Base-by-base conservation (phyloP, 2,329 filamentous ascomycete genomes). In the Exophiala bonariae region DNA sequence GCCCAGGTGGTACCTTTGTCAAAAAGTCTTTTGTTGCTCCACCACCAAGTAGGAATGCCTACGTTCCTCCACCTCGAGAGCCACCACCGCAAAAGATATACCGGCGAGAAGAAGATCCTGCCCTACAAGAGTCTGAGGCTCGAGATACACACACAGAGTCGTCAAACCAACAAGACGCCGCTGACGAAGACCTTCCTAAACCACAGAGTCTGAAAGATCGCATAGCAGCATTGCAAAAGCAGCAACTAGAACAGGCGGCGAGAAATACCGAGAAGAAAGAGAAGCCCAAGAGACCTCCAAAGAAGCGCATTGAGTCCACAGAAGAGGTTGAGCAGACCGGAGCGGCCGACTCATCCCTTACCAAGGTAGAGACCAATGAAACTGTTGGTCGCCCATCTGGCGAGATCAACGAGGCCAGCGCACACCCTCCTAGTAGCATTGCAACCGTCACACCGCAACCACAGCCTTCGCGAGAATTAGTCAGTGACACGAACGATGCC, bases 1-100 rank as follows among this genome's bases (percentile, higher is more conserved):
- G 77, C 47, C 65, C 71, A 9, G 73, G 78, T 22, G 77, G 80
- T 49, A 78, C 78, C 43, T 97, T 97, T 63, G 84, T 99, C 69
- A 96, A 92, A 77, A 97, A 97, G 70, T 90, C 92, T 0, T 99
- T 96, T 61, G 91, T 99, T 47, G 89, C 93, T 3, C 90, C 93
- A 41, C 93, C 93, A 14, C 93, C 93, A 1, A 96, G 90, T 67
- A 86, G 89, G 58, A 86, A 96, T 72, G 87, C 92, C 18, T 99
- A 89, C 62, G 79, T 99, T 8, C 89, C 93, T 18, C 84, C 87
- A 3, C 77, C 70, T 22, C 81, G 84, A 17, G 86, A 93, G 53
- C 71, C 79, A 13, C 83, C 85, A 4, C 23, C 23, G 23, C 78
- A 85, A 38, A 95, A 86, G 70, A 67, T 90, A 17, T 96, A 96